phyloP scores from a whole-genome alignment of 1,139 yeast species.

The Suhomyces yuchorum region DNA sequence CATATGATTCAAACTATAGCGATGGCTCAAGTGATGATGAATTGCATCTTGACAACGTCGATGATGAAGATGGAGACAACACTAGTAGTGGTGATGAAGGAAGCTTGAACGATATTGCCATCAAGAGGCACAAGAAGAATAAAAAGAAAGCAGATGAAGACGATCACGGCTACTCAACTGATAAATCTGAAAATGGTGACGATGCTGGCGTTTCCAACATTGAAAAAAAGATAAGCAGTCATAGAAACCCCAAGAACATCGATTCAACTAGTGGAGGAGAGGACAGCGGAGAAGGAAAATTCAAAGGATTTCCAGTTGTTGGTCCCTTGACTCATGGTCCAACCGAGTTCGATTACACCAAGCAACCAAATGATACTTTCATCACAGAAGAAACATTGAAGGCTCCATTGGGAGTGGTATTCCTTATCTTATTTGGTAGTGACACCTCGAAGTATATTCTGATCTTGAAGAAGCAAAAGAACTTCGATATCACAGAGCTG shows the following conservation, averaged over 20 bases:
- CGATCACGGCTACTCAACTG: constrained; percentile 9
- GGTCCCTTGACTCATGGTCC: constrained; percentile 46
- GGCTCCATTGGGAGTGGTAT: constrained; percentile 86
- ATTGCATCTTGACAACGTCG: constrained; percentile 10
- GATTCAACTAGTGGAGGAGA: constrained; percentile 5
- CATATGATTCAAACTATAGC: constrained; percentile 8
- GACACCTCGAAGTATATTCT: constrained; percentile 60
- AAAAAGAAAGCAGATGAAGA: constrained; percentile 8
- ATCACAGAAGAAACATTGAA: constrained; percentile 60
- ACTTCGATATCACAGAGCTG: constrained; percentile 59
- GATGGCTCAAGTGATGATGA: constrained; percentile 7
- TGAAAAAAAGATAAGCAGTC: constrained; percentile 11
- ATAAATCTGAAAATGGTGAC: constrained; percentile 5
- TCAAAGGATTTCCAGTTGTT: constrained; percentile 39
- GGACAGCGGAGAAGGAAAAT: constrained; percentile 18
- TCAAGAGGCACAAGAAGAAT: constrained; percentile 9
- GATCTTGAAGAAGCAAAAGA: constrained; percentile 68
- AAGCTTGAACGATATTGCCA: constrained; percentile 9
- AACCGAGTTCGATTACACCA: constrained; percentile 45
- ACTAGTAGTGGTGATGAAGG: constrained; percentile 7
- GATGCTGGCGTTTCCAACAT: constrained; percentile 13
- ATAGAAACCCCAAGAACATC: constrained; percentile 2
- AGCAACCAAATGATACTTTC: constrained; percentile 61
- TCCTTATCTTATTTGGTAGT: constrained; percentile 68
- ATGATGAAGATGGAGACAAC: constrained; percentile 11